Evolutionary conservation across 345 rosid species (phyloP), one percentile per base, ranked within the genome.

Genomic region (Hypericum perforatum): DNA sequence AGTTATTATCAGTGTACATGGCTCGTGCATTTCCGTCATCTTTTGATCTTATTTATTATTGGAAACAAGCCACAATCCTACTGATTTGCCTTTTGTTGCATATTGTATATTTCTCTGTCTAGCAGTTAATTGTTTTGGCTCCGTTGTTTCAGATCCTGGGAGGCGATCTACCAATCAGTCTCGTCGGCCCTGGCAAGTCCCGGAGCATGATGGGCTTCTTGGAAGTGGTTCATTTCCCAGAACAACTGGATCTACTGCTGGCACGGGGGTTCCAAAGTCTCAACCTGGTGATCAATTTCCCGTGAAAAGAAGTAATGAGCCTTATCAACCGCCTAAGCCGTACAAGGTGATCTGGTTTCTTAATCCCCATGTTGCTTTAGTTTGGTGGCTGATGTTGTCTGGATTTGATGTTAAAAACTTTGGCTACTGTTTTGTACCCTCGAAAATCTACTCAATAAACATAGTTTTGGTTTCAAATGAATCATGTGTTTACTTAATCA

Each of bases 151-250:
- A 80, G 98, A 88, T 67, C 62, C 79, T 66, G 90, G 90, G 65
- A 82, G 70, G 72, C 80, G 76, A 45, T 68, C 64, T 70, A 80
- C 79, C 52, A 70, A 77, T 69, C 97, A 80, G 67, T 58, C 94
- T 71, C 77, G 87, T 66, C 81, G 79, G 58, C 59, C 89, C 53
- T 74, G 85, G 94, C 96, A 88, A 70, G 75, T 70, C 66, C 74
- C 91, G 5, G 98, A 85, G 77, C 91, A 92, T 73, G 98, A 92
- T 62, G 98, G 98, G 44, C 97, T 92, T 68, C 81, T 92, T 41
- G 98, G 98, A 37, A 88, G 92, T 74, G 98, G 98, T 52, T 82
- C 90, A 70, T 89, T 88, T 53, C 91, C 89, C 15, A 76, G 86
- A 68, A 80, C 94, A 38, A 68, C 98, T 47, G 95, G 83, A 65